Conservation (phyloP, 805 yeast species). For the Yarrowia divulgata region DNA sequence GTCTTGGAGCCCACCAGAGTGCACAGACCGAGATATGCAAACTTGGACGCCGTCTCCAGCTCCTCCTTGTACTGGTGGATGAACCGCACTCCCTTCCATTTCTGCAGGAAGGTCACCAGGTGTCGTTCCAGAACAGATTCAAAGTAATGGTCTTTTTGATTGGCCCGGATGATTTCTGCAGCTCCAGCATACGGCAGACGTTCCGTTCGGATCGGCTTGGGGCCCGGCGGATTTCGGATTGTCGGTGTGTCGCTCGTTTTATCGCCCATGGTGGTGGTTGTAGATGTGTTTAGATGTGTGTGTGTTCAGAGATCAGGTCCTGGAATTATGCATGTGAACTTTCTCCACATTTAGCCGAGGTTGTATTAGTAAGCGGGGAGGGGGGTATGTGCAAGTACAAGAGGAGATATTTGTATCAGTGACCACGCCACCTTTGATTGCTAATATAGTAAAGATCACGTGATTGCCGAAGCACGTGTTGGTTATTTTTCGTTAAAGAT, state of each 20-base stretch:
- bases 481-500: no score
- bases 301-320: background rate
- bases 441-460: no score
- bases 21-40: conserved; percentile 73
- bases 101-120: conserved; percentile 62
- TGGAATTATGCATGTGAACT: conserved; percentile 13
- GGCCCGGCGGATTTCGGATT: background rate
- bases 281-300: no score
- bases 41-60: conserved; percentile 62
- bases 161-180: conserved; percentile 86
- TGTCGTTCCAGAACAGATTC: conserved; percentile 62
- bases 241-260: conserved; percentile 48
- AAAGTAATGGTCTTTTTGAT: conserved; percentile 86
- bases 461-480: no score
- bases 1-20: conserved; percentile 81
- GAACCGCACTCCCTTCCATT: conserved; percentile 61
- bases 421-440: no score
- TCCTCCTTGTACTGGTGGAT: conserved; percentile 69
- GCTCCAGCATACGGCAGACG: conserved; percentile 77
- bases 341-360: conserved; percentile 32
- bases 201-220: conserved; percentile 3
- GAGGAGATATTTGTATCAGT: no score
- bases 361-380: background rate
- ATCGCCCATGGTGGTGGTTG: conserved; percentile 48
- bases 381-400: no score